These are phyloP conservation scores for Auricularia heimuer DNA, from an alignment of 768 basidiomycete species.

Conservation along the genomic window DNA sequence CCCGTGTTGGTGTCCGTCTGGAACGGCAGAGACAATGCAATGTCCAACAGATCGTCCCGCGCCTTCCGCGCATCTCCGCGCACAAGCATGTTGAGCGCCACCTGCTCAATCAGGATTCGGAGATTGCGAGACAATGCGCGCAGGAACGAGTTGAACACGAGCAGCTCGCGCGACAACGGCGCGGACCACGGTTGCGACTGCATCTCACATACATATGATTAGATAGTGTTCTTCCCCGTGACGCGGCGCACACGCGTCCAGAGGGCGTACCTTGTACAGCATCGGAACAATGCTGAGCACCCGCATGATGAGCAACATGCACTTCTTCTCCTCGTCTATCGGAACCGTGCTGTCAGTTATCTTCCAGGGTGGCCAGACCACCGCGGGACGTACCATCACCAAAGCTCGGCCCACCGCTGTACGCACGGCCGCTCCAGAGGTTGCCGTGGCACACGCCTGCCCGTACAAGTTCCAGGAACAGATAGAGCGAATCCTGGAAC, in stretches of 20 bases:
- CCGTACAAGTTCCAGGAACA: slow-evolving; percentile 90
- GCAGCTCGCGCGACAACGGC: slow-evolving; percentile 88
- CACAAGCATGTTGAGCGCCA: slow-evolving; percentile 86
- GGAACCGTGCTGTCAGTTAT: slow-evolving; percentile 11
- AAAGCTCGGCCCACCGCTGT: slow-evolving; percentile 93
- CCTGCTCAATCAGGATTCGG: slow-evolving; percentile 82
- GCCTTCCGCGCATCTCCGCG: slow-evolving; percentile 77
- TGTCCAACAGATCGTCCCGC: slow-evolving; percentile 87
- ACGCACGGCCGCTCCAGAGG: slow-evolving; percentile 76
- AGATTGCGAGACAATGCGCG: slow-evolving; percentile 84
- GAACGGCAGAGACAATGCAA: slow-evolving; percentile 87
- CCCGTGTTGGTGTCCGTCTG: slow-evolving; percentile 96
- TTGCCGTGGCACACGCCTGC: slow-evolving; percentile 97
- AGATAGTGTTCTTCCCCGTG: slow-evolving; percentile 1
- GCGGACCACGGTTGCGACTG: slow-evolving; percentile 91
- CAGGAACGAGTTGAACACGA: slow-evolving; percentile 98
- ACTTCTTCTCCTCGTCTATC: slow-evolving; percentile 85
- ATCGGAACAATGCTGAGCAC: slow-evolving; percentile 91
- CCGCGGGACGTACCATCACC: slow-evolving; percentile 56
- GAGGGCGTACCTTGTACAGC: slow-evolving; percentile 70
- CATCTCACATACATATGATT: slow-evolving; percentile 8
- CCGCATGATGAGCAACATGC: slow-evolving; percentile 94
- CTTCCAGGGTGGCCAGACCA: slow-evolving; percentile 21
- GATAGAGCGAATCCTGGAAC: slow-evolving; percentile 92
- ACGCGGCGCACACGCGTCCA: neutral